Base-by-base conservation (phyloP, 2,329 filamentous ascomycete species). In the Bimuria novae-zelandiae region DNA sequence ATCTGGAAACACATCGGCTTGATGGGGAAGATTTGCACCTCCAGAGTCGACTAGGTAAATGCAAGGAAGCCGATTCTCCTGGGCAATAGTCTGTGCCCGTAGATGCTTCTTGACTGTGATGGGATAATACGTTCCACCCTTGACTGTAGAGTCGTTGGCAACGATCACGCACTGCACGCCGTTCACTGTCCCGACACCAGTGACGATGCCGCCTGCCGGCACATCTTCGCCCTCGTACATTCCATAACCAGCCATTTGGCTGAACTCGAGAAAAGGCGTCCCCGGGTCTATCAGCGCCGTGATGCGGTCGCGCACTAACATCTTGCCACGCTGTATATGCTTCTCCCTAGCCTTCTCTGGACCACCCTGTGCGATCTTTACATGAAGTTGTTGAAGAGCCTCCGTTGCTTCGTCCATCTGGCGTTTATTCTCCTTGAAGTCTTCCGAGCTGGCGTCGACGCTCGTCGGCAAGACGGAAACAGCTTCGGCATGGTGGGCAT, bases 61-160 rank as follows among this genome's bases (percentile, higher is more conserved):
- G 75, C 93, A 97, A 0, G 86, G 86, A 8, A 89, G 73, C 19
- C 71, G 87, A 74, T 97, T 97, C 73, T 97, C 90, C 60, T 90
- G 85, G 0, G 93, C 93, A 59, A 97, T 89, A 23, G 89, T 87
- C 75, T 99, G 94, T 4, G 93, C 93, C 57, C 93, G 85, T 14
- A 97, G 80, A 74, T 97, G 94, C 80, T 99, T 99, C 80, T 97
- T 97, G 54, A 97, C 90, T 0, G 93, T 99, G 64, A 97, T 91
- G 1, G 93, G 93, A 70, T 93, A 97, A 77, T 99, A 99, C 1
- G 93, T 96, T 21, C 93, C 93, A 47, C 93, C 93, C 77, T 97
- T 99, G 68, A 97, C 93, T 54, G 93, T 97, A 77, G 90, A 95
- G 72, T 97, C 93, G 72, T 97, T 97, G 52, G 92, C 92, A 44